Conservation (phyloP, 2,329 filamentous ascomycete species). For the Zymoseptoria ardabiliae region DNA sequence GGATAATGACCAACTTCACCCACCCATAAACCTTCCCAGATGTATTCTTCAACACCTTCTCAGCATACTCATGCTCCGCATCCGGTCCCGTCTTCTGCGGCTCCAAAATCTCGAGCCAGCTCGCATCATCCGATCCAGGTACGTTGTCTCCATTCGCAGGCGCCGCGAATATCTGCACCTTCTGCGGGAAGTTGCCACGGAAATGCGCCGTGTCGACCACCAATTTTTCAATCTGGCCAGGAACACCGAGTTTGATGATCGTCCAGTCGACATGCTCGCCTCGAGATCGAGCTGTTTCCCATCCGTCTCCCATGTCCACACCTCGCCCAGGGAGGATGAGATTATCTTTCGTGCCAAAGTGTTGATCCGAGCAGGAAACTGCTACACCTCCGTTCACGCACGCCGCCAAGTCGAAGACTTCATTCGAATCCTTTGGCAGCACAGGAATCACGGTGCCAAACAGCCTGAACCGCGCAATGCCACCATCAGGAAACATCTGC, state of each 20-base stretch:
- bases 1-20: conserved; percentile 85
- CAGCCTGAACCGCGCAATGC: conserved; percentile 71
- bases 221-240: conserved; percentile 57
- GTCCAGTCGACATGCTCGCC: conserved; percentile 72
- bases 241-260: conserved; percentile 65
- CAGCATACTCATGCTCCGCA: conserved; percentile 59
- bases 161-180: conserved; percentile 58
- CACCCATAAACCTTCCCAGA: conserved; percentile 62
- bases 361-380: conserved; percentile 70
- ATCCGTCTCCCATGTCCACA: conserved; percentile 81
- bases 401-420: conserved; percentile 67
- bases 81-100: conserved; percentile 66
- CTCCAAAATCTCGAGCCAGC: conserved; percentile 59
- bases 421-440: conserved; percentile 58
- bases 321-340: conserved; percentile 70
- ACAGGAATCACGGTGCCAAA: conserved; percentile 71
- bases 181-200: conserved; percentile 74
- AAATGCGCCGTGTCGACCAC: conserved; percentile 78
- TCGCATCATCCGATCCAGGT: conserved; percentile 48
- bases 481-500: conserved; percentile 80
- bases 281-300: conserved; percentile 73
- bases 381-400: conserved; percentile 73
- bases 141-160: conserved; percentile 47
- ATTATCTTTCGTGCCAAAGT: conserved; percentile 77
- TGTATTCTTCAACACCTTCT: conserved; percentile 35